Conservation (phyloP, 352 stramenopile species). For the Pythium apleroticum region DNA sequence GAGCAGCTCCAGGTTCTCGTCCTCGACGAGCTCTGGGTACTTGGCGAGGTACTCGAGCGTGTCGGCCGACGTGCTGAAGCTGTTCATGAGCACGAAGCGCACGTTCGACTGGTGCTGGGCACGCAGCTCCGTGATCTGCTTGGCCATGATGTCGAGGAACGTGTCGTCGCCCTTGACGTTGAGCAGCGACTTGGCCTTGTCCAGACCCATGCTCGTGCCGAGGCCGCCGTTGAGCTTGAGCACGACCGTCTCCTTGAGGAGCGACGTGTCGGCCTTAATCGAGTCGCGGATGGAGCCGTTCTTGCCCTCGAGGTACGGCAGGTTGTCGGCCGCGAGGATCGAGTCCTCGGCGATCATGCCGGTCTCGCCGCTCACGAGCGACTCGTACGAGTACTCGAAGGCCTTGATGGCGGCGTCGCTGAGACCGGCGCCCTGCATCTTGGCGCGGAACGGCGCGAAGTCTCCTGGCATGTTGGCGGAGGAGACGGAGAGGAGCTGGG, state of each 20-base stretch:
- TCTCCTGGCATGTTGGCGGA: conserved; percentile 40
- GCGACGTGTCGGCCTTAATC: conserved; percentile 57
- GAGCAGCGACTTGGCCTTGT: conserved; percentile 95
- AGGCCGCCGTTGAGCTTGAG: conserved; percentile 87
- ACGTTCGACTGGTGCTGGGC: conserved; percentile 92
- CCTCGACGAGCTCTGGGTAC: conserved; percentile 90
- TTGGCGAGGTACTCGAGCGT: conserved; percentile 87
- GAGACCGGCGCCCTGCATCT: conserved; percentile 96
- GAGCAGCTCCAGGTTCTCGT: conserved; percentile 96
- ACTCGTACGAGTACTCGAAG: conserved; percentile 97
- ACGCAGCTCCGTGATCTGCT: conserved; percentile 94
- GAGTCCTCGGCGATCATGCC: conserved; percentile 96
- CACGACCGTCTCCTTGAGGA: conserved; percentile 87
- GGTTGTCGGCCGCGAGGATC: conserved; percentile 86
- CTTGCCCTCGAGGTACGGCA: conserved; percentile 84
- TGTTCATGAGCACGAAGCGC: conserved; percentile 91
- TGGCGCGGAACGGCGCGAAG: conserved; percentile 88
- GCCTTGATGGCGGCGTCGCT: conserved; percentile 95
- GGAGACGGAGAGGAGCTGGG: neutral
- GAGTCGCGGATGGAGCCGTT: conserved; percentile 72
- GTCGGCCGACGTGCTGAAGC: conserved; percentile 84
- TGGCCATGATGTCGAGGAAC: conserved; percentile 88
- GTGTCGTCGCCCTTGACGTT: conserved; percentile 96
- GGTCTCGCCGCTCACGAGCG: conserved; percentile 92
- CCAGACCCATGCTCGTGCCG: conserved; percentile 90